Evolutionary conservation across 2,329 filamentous ascomycete genomes (phyloP), one percentile per base, ranked within the genome.

Genomic region (Dothistroma pini): DNA sequence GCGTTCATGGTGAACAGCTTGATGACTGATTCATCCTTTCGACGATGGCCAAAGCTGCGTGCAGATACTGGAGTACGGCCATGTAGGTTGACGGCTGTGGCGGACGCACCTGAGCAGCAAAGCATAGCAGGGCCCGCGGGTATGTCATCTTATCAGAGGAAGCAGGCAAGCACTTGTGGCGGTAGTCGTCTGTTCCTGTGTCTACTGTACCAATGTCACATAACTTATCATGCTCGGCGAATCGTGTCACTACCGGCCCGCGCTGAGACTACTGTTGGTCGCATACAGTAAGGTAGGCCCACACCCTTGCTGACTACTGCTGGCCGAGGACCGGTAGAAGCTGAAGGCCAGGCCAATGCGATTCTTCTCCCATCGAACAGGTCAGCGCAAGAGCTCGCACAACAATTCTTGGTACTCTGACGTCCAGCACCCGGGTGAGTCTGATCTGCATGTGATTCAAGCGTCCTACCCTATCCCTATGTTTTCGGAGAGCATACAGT

Each of bases 351-450:
- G 38, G 48, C 7, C 21, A 25, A 53, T 53, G 51, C 51, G 51
- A 32, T 53, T 53, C 51, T 53, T 53, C 31, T 16, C 25, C 29
- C 51, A 53, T 29, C 25, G 51, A 35, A 52, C 49, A 29, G 49
- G 49, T 29, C 51, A 53, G 25, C 51, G 51, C 29, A 53, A 35
- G 51, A 35, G 31, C 51, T 53, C 57, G 16, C 51, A 63, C 51
- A 59, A 51, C 58, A 38, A 22, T 49, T 59, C 41, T 29, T 63
- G 63, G 56, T 59, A 59, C 41, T 41, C 60, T 34, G 56, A 62
- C 31, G 32, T 31, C 48, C 60, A 62, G 55, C 60, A 62, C 29
- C 56, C 60, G 25, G 60, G 60, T 62, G 44, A 47, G 60, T 56
- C 51, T 31, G 25, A 53, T 6, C 51, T 53, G 22, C 41, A 4